Conservation (phyloP, 306 rosid species). For the Pueraria montana region DNA sequence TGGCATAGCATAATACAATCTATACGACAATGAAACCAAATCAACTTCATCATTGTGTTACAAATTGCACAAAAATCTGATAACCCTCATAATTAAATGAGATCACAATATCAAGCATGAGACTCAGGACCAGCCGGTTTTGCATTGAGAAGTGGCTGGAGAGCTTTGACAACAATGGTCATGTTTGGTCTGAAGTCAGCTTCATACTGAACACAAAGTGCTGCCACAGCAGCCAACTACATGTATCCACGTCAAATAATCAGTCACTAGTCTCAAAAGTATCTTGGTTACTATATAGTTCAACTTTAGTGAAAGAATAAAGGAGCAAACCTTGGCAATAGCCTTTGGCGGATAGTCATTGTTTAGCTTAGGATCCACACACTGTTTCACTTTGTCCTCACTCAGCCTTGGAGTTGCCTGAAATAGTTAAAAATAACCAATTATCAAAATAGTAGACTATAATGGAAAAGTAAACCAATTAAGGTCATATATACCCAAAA, state of each 20-base stretch:
- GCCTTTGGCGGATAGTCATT: constrained; percentile 96
- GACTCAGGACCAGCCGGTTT: constrained; percentile 83
- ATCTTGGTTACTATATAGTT: neutral
- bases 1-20: constrained; percentile 42
- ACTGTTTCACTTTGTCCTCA: constrained; percentile 98
- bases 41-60: constrained; percentile 33
- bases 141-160: constrained; percentile 92
- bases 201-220: constrained; percentile 97
- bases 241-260: constrained; percentile 46
- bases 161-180: constrained; percentile 97
- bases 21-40: constrained; percentile 21
- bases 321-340: constrained; percentile 80
- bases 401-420: constrained; percentile 99
- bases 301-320: constrained; percentile 18
- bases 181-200: constrained; percentile 98
- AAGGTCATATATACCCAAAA: constrained; percentile 70
- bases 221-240: constrained; percentile 99
- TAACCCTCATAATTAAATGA: neutral
- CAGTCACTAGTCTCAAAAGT: neutral
- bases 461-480: constrained; percentile 20
- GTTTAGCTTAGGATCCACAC: constrained; percentile 97
- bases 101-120: constrained; percentile 52
- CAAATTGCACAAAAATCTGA: constrained; percentile 49
- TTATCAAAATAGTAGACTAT: constrained; percentile 4
- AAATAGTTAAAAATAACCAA: constrained; percentile 33